Conservation (phyloP, 495 filamentous ascomycete genomes). For the Sphaerosporella brunnea region DNA sequence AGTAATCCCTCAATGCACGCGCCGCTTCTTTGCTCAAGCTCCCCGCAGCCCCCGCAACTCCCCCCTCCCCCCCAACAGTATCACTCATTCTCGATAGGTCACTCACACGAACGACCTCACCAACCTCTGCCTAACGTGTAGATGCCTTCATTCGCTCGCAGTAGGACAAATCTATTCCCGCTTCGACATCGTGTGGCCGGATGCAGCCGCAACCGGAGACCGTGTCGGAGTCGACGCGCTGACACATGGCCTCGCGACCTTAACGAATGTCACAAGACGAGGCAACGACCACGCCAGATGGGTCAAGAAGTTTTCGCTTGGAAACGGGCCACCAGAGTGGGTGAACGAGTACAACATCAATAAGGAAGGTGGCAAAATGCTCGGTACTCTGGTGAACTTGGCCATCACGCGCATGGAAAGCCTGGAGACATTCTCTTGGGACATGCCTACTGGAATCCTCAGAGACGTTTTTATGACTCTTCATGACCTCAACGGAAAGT, state of each 20-base stretch:
- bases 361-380: constrained; percentile 84
- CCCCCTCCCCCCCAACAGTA: too few relatives aligned
- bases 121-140: constrained; percentile 65
- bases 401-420: constrained; percentile 74
- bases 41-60: too few relatives aligned
- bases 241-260: constrained; percentile 73
- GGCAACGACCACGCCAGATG: constrained; percentile 74
- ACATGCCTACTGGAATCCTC: constrained; percentile 85
- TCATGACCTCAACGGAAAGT: constrained; percentile 33
- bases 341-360: constrained; percentile 73
- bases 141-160: constrained; percentile 60
- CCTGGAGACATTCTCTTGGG: constrained; percentile 84
- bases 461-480: constrained; percentile 78
- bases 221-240: constrained; percentile 72
- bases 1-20: too few relatives aligned
- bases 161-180: constrained; percentile 79
- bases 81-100: too few relatives aligned
- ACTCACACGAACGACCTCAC: constrained; percentile 78
- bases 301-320: constrained; percentile 76
- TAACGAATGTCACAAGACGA: constrained; percentile 32
- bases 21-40: too few relatives aligned
- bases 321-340: constrained; percentile 69
- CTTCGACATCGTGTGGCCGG: constrained; percentile 88
- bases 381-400: constrained; percentile 76
- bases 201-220: constrained; percentile 45